Evolutionary conservation across 345 rosid genomes (phyloP).

Genomic region (Citropsis articulata): DNA sequence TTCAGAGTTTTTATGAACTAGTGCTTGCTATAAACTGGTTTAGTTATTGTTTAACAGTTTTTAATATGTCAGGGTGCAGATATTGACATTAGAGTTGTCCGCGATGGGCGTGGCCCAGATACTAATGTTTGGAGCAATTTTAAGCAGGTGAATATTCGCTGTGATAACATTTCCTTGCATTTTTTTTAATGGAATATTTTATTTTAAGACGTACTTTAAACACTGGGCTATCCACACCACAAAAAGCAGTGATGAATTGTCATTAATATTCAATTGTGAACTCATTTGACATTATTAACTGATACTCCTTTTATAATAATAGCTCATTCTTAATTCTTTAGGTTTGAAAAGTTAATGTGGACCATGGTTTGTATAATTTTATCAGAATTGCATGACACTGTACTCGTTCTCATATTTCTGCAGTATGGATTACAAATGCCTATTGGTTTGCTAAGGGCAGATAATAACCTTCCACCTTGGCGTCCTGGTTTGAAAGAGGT

Average conservation of each 20-base stretch:
- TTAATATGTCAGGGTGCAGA: conserved; percentile 78
- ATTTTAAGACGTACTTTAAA: not conserved
- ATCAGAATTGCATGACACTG: conserved; percentile 2
- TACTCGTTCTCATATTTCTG: conserved; percentile 22
- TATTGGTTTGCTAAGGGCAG: conserved; percentile 77
- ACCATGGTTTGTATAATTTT: not conserved
- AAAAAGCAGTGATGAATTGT: not conserved
- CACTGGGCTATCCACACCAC: not conserved
- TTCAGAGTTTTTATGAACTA: conserved; percentile 2
- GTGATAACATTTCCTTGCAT: not conserved
- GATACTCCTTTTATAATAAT: not conserved
- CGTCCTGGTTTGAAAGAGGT: conserved; percentile 85
- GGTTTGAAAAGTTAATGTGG: not conserved
- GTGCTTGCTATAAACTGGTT: not conserved
- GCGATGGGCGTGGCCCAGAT: conserved; percentile 97
- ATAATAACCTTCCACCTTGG: conserved; percentile 98
- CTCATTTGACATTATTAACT: not conserved
- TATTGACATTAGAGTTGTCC: conserved; percentile 91
- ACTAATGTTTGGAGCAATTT: conserved; percentile 98
- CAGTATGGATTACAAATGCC: conserved; percentile 91
- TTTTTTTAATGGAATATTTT: not conserved
- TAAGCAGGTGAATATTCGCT: conserved; percentile 63
- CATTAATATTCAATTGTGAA: not conserved
- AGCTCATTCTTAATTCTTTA: not conserved
- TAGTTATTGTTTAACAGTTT: conserved; percentile 10